Evolutionary conservation across 2,329 filamentous ascomycete species (phyloP).

Genomic region (Myriangium duriaei): DNA sequence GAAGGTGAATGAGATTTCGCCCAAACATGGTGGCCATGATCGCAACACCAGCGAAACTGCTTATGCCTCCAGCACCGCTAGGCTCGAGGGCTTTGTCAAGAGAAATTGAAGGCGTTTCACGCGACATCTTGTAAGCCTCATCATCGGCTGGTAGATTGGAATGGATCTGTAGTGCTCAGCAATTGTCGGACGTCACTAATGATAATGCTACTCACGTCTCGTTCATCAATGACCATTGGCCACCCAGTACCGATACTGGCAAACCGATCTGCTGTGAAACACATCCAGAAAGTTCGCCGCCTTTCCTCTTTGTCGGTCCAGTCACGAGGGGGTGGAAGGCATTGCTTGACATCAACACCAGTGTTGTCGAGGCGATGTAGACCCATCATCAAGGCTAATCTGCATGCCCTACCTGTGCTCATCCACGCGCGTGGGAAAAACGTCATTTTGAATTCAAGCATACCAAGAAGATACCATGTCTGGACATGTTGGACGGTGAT

Average conservation of each 20-base stretch:
- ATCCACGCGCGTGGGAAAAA: conserved; percentile 94
- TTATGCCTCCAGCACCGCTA: conserved; percentile 59
- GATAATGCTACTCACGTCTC: conserved; percentile 49
- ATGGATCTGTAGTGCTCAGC: conserved; percentile 43
- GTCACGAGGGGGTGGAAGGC: conserved; percentile 70
- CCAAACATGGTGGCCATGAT: conserved; percentile 85
- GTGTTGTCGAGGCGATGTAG: conserved; percentile 73
- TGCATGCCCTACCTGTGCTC: conserved; percentile 69
- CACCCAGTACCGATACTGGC: conserved; percentile 93
- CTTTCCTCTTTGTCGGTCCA: conserved; percentile 92
- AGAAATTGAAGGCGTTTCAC: conserved; percentile 56
- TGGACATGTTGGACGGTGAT: conserved; percentile 80
- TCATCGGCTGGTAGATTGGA: conserved; percentile 77
- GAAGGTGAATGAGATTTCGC: conserved; percentile 78
- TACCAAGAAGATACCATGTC: conserved; percentile 64
- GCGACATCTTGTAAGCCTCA: conserved; percentile 71
- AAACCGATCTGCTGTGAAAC: conserved; percentile 81
- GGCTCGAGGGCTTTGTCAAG: conserved; percentile 59
- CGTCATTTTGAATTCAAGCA: conserved; percentile 95
- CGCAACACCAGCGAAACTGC: conserved; percentile 66
- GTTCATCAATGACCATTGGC: conserved; percentile 90
- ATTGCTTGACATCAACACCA: conserved; percentile 85
- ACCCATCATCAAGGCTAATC: conserved; percentile 83
- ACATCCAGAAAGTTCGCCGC: conserved; percentile 87
- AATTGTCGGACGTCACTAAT: background rate